Percentiles rank a stretch among this genome's conserved stretches.
Conservation (phyloP, 1,139 yeast species). For the Spathaspora sp. region DNA sequence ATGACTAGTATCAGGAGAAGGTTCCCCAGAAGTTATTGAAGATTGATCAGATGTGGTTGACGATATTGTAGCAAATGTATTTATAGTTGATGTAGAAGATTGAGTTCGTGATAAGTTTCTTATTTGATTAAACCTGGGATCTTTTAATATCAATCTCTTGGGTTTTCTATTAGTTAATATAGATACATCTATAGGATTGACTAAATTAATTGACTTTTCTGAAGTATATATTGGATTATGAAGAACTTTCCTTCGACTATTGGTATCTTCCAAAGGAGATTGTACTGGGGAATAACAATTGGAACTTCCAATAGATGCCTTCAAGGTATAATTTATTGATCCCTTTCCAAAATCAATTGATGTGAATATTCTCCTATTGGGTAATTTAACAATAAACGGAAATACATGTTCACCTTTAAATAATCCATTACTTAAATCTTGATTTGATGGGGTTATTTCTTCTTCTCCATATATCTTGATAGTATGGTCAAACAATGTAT, state of each 20-base stretch:
- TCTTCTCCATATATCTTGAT: slow-evolving; percentile 64
- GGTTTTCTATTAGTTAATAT: slow-evolving; percentile 66
- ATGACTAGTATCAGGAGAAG: slow-evolving; percentile 3
- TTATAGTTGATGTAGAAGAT: slow-evolving; percentile 53
- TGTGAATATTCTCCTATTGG: slow-evolving; percentile 67
- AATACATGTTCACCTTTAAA: slow-evolving; percentile 84
- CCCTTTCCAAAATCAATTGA: slow-evolving; percentile 86
- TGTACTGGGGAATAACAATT: slow-evolving; percentile 11
- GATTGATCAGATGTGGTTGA: slow-evolving; percentile 34
- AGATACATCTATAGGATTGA: slow-evolving; percentile 75
- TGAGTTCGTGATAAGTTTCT: slow-evolving; percentile 42
- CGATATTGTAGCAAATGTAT: slow-evolving; percentile 38
- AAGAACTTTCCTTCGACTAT: slow-evolving; percentile 16
- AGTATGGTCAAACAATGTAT: slow-evolving; percentile 61
- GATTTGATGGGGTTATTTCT: slow-evolving; percentile 12
- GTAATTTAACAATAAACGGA: slow-evolving; percentile 79
- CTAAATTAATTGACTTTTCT: slow-evolving; percentile 57
- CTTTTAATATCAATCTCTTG: slow-evolving; percentile 60
- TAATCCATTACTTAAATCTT: slow-evolving; percentile 45
- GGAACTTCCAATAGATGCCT: slow-evolving; percentile 51
- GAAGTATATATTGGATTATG: slow-evolving; percentile 40
- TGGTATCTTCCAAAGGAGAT: slow-evolving; percentile 10
- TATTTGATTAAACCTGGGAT: slow-evolving; percentile 34
- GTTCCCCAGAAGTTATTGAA: slow-evolving; percentile 8
- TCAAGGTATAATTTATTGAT: slow-evolving; percentile 64